Conservation (phyloP, 805 yeast species). For the Hanseniaspora nectarophila region DNA sequence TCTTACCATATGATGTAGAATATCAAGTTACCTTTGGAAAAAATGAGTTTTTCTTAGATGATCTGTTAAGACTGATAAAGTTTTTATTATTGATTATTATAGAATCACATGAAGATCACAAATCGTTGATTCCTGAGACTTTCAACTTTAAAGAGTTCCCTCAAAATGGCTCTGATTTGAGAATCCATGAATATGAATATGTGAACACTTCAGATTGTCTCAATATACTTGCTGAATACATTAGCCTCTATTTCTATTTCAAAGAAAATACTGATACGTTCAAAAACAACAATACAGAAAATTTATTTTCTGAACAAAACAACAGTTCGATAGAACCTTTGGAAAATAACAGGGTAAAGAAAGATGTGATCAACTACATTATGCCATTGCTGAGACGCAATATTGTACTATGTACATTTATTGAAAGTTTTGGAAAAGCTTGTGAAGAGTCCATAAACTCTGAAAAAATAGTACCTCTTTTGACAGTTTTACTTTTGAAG, state of each 20-base stretch:
- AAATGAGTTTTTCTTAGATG: not conserved
- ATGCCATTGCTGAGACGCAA: not conserved
- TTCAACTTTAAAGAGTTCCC: not conserved
- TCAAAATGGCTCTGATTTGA: not conserved
- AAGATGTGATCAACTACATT: not conserved
- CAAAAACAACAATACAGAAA: no score
- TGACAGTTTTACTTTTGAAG: not conserved
- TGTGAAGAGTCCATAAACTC: not conserved
- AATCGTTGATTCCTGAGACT: not conserved
- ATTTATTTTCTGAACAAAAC: not conserved
- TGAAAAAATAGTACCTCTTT: not conserved
- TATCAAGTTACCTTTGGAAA: not conserved
- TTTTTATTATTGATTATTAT: not conserved
- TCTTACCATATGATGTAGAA: slow-evolving; percentile 3
- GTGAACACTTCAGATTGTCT: not conserved
- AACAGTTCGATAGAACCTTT: no score
- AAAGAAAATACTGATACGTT: not conserved
- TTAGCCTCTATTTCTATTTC: not conserved
- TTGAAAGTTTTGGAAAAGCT: not conserved
- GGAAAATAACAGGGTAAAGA: not conserved
- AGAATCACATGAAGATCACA: not conserved
- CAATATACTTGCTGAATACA: not conserved
- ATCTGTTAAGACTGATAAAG: slow-evolving; percentile 4
- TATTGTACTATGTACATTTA: not conserved
- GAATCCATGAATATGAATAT: not conserved